Evolutionary conservation across 208 protist genomes (phyloP), one percentile per base, ranked within the genome.

Genomic region (Crithidia expoeki): DNA sequence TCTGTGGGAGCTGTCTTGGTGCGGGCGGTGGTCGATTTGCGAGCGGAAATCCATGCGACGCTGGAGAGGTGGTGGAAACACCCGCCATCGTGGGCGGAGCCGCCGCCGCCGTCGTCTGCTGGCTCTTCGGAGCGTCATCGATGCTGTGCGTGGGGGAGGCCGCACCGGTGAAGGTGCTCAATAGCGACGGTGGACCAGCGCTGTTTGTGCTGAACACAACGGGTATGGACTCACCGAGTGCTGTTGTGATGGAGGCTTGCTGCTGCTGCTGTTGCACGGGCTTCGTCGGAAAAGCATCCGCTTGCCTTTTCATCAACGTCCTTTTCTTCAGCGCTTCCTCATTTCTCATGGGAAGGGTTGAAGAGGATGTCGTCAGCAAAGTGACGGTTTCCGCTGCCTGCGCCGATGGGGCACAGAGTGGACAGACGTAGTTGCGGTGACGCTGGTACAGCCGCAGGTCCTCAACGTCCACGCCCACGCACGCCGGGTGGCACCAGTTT

Each of bases 401-500:
- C 2, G 23, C n/a, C 4, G 16, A 51, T 17, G 53, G 49, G 17
- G 14, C 44, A 47, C 89, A 94, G 72, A 83, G 92, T 14, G 80
- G 86, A 51, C 89, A 94, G 10, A 88, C 64, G 65, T 78, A 94
- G 44, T 34, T 62, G 16, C 79, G 73, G 19, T 67, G 49, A 11
- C 64, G 69, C 27, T 84, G 76, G 28, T 69, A 59, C 10, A 68
- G 51, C 4, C 81, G 74, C 32, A 94, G 34, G 30, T 88, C 84
- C 23, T 63, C 71, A 34, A 80, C 34, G 70, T 92, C 89, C 2
- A 94, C 75, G n/a, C 84, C 86, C 16, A 92, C 84, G 62, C 89
- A 94, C 17, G 84, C 84, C 6, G 86, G 80, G 63, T 94, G 89
- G 72, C 82, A 89, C 79, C 76, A 92, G 72, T 92, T 89, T 52